Evolutionary conservation across 169 alveolate species (phyloP), one percentile per base, ranked within the genome.

Genomic region (Plasmodium berghei): DNA sequence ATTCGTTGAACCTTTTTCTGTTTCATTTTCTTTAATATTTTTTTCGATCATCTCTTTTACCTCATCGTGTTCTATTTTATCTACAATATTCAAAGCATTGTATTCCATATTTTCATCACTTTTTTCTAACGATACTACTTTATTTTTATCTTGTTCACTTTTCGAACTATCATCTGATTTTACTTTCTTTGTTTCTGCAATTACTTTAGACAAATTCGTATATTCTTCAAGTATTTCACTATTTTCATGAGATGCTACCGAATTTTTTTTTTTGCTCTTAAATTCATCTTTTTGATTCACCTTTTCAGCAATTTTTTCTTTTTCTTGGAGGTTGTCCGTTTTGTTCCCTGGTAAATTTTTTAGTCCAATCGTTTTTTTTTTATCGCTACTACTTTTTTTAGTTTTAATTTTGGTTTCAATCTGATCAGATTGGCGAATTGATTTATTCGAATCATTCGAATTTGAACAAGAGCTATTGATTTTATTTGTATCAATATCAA

Each of bases 41-140:
- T 64, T 70, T 48, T 69, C 75, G 24, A 46, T 70, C 49, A 26
- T 70, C 22, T 45, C 22, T 70, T 54, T 70, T 70, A 45, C 52
- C 10, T 66, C 40, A 26, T 16, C 16, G 40, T 26, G 28, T 26
- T 63, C 26, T 0, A 10, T 16, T 63, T 63, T 48, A 63, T 26
- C 26, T 2, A 9, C 40, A 18, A 12, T 10, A 12, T 63, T 66
- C 59, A 16, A n/a, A 18, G 18, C 40, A 10, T 66, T 26, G 22
- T 16, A 54, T 20, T 14, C 26, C n/a, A 6, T n/a, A 1, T 0
- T 12, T n/a, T n/a, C 26, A 58, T 9, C 66, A 58, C 66, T 28
- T 18, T 58, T 18, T 52, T 52, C 20, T 12, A 14, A 52, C n/a
- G n/a, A 52, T 3, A 3, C 6, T 2, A 2, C 5, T 52, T 52